Evolutionary conservation across 1,139 yeast species (phyloP), one percentile per base, ranked within the genome.

Genomic region (Scheffersomyces insectosa): DNA sequence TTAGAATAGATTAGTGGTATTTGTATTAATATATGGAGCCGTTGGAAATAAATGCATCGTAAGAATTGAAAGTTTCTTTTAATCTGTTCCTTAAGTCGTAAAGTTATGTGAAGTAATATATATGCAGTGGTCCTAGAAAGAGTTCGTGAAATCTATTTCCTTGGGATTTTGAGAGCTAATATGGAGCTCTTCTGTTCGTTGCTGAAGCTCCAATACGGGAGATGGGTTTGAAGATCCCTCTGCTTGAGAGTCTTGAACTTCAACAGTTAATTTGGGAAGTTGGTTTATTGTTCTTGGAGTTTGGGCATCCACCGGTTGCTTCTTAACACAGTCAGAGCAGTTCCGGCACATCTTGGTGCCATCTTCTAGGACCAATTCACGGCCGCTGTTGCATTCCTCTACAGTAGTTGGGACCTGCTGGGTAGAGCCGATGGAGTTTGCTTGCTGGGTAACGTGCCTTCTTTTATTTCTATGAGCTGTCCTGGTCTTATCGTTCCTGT

Each of bases 281-380:
- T 16, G 40, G 28, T 12, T 42, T 37, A 5, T 42, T 23, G 10
- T 29, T 40, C 12, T 38, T 37, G 38, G 30, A 37, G 37, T 34
- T 29, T 20, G 25, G 6, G 25, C 37, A 9, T 27, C 31, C 6
- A 35, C 39, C 15, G 36, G 33, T 33, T 41, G 41, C 28, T 55
- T 57, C 35, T 54, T 57, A 12, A 66, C 63, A 47, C 70, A 65
- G 41, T 64, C 62, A 5, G 60, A 49, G 47, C 70, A 65, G 41
- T 62, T 56, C 27, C 58, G 59, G 43, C 70, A 66, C 33, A 47
- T 44, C 16, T 47, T 54, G 30, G 54, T 39, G 2, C 63, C 62
- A 38, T 57, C 60, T 28, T 52, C 61, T 29, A 57, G 41, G 11
- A 50, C 45, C 25, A 57, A 23, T 31, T 54, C 57, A n/a, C 55